A percentile compares a stretch with the other conserved stretches of the same genome.
phyloP scores from a whole-genome alignment of 2,329 filamentous ascomycete species.

The Phyllosticta citrichinensis region DNA sequence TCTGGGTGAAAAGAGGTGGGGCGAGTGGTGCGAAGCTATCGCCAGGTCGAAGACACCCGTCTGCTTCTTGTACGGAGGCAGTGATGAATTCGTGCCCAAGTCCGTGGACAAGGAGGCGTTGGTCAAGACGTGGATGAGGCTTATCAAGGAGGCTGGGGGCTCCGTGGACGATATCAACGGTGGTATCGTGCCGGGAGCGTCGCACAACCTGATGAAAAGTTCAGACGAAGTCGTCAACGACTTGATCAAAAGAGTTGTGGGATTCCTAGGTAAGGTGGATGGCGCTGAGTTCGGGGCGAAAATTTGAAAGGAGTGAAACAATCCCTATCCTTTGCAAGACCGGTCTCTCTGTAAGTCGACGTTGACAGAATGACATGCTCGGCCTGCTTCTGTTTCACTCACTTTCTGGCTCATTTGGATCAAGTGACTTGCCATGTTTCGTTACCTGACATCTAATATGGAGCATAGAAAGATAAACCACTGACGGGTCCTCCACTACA shows the following conservation, averaged over 20 bases:
- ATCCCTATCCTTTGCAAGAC: neutral
- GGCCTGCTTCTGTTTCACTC: too few species aligned
- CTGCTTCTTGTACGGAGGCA: slow-evolving; percentile 54
- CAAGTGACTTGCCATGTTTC: too few species aligned
- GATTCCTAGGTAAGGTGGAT: slow-evolving; percentile 33
- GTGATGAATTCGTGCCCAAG: slow-evolving; percentile 55
- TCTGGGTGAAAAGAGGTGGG: slow-evolving; percentile 48
- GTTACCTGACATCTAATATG: too few species aligned
- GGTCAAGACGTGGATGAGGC: slow-evolving; percentile 46
- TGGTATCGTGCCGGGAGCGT: slow-evolving; percentile 40
- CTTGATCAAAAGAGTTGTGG: slow-evolving; percentile 40
- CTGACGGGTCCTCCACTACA: neutral
- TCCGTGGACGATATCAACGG: slow-evolving; percentile 39
- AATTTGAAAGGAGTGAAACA: neutral
- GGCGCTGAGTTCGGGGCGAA: neutral
- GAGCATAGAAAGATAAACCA: too few species aligned
- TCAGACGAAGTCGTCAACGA: slow-evolving; percentile 37
- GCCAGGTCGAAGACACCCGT: slow-evolving; percentile 39
- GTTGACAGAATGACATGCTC: too few species aligned
- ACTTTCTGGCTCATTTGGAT: too few species aligned
- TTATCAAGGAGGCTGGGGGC: slow-evolving; percentile 35
- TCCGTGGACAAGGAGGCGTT: slow-evolving; percentile 48
- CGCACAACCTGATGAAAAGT: slow-evolving; percentile 42
- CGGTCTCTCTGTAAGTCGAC: neutral
- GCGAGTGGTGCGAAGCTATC: slow-evolving; percentile 55